Base-by-base conservation (phyloP, 805 yeast genomes). In the Teunomyces tritomae region DNA sequence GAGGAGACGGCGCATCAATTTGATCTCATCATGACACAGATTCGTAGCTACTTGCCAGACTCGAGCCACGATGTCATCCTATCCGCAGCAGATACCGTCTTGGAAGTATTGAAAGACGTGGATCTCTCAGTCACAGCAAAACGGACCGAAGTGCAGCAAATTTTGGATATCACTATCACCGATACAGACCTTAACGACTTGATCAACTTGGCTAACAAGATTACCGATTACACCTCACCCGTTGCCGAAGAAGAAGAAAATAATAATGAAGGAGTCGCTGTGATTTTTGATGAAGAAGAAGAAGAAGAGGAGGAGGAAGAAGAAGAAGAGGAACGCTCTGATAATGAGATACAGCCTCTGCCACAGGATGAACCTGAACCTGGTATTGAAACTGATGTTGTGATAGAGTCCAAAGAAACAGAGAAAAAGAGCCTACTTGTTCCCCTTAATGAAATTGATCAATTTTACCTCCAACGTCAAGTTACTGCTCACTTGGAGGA, bases 21-120 rank as follows among this genome's bases (percentile, higher is more conserved):
- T 61, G 85, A 82, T 37, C 61, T 71, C 37, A 71, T 89, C n/a
- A 65, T 85, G 50, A 63, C 78, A 0, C 81, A 87, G 82, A 79
- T 87, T 3, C 62, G 68, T 2, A 69, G 73, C 13, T 65, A 87
- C 34, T 86, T 84, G 9, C 74, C 73, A 43, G 97, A 90, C 61
- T 79, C 87, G n/a, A 80, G 91, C 7, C 89, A 86, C 47, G 87
- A 82, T 37, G 79, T 83, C 1, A 74, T 89, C 2, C 61, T 82
- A 16, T 84, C 94, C 3, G 87, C 90, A 4, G 80, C 89, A 2
- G 94, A 87, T 60, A 70, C 84, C 3, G 59, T 84, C 0, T 56
- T 88, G 34, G 85, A 79, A 52, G 64, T 77, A 1, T 56, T 86
- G 49, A 82, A 79, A 55, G 71, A 73, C 44, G 82, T 74, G 1